These are phyloP conservation scores for Tylopilus sp. DNA, from an alignment of 768 basidiomycete species.

Conservation along the genomic window DNA sequence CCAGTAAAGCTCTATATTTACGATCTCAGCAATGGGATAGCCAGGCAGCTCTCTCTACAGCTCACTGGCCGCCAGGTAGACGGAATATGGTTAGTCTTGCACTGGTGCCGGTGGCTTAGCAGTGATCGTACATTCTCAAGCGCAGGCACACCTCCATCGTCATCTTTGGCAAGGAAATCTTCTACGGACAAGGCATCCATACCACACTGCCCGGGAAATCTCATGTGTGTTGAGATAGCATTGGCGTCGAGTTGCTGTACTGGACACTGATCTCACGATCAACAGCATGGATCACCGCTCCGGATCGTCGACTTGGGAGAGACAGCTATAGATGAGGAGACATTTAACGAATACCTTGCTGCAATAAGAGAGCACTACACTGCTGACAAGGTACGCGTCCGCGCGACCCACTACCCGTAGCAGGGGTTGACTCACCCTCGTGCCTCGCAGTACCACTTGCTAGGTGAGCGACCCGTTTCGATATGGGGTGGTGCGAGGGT, in stretches of 20 bases:
- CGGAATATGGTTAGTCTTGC: constrained; percentile 73
- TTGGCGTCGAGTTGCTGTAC: background rate
- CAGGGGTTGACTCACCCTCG: background rate
- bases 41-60: constrained; percentile 70
- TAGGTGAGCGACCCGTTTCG: constrained; percentile 45
- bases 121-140: constrained; percentile 11
- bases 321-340: constrained; percentile 78
- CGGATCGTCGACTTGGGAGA: constrained; percentile 73
- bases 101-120: background rate
- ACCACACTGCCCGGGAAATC: constrained; percentile 73
- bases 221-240: constrained; percentile 55
- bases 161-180: constrained; percentile 80
- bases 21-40: constrained; percentile 87
- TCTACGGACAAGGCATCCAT: constrained; percentile 85
- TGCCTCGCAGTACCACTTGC: constrained; percentile 72
- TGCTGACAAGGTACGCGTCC: constrained; percentile 70
- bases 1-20: constrained; percentile 84
- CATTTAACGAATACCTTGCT: constrained; percentile 78
- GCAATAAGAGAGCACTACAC: constrained; percentile 81
- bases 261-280: background rate
- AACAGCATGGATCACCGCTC: constrained; percentile 71
- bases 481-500: background rate
- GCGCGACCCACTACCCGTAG: no score
- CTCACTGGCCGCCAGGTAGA: constrained; percentile 89
- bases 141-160: constrained; percentile 91